Conservation (phyloP, 1,139 yeast genomes). For the Nadsonia commutata region DNA sequence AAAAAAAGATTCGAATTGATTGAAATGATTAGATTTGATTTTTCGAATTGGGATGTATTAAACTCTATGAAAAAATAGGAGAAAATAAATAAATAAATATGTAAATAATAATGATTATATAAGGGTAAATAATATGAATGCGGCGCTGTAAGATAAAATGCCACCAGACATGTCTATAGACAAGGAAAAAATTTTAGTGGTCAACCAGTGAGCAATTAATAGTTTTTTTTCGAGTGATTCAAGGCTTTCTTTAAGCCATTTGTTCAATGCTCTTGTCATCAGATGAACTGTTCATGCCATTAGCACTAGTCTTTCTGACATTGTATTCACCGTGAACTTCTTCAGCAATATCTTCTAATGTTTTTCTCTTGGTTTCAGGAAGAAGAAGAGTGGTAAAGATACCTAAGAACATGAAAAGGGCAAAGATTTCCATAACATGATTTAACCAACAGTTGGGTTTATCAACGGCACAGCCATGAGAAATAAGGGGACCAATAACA, state of each 20-base stretch:
- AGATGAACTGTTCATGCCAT: neutral
- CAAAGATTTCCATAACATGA: conserved; percentile 86
- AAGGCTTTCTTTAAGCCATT: neutral
- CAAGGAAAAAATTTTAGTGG: too few relatives aligned
- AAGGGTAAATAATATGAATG: too few relatives aligned
- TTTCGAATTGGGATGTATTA: too few relatives aligned
- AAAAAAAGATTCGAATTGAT: too few relatives aligned
- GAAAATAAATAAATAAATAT: too few relatives aligned
- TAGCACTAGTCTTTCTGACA: neutral
- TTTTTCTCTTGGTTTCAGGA: conserved; percentile 85
- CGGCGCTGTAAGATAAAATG: too few relatives aligned
- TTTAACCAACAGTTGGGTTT: conserved; percentile 63
- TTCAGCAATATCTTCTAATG: conserved; percentile 53
- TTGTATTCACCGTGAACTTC: conserved; percentile 4
- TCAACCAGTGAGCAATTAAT: too few relatives aligned
- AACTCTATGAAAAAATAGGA: too few relatives aligned
- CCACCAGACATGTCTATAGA: too few relatives aligned
- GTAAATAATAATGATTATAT: too few relatives aligned
- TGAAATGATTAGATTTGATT: too few relatives aligned
- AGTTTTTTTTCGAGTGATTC: neutral
- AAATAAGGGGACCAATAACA: conserved; percentile 57
- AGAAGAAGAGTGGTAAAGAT: conserved; percentile 45
- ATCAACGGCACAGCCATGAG: conserved; percentile 56
- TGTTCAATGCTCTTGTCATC: neutral
- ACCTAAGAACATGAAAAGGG: conserved; percentile 79